Evolutionary conservation across 495 filamentous ascomycete genomes (phyloP).

Genomic region (Cetradonia linearis): DNA sequence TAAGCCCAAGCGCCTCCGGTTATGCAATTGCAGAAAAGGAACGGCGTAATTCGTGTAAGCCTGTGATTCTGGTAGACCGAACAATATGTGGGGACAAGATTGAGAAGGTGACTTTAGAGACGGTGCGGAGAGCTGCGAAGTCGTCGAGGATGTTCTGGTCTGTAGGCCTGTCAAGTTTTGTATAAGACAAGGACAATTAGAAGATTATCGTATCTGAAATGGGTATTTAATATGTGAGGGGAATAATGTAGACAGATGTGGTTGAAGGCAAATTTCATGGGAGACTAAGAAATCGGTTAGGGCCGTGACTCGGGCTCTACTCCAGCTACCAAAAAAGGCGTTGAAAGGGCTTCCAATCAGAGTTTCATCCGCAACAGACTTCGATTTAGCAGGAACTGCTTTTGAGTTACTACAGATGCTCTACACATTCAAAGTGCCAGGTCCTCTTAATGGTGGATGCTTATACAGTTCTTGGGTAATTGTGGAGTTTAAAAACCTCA

Average conservation of each 20-base stretch:
- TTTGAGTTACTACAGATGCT: not conserved
- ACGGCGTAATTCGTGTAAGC: constrained; percentile 9
- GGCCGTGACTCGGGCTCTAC: constrained; percentile 30
- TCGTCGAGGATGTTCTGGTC: not conserved
- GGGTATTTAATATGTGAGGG: not conserved
- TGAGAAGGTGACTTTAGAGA: not conserved
- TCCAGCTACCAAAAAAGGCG: constrained; percentile 3
- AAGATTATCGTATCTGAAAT: constrained; percentile 8
- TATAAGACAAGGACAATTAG: not conserved
- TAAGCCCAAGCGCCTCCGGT: constrained; percentile 10
- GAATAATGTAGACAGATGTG: not conserved
- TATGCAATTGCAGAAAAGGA: constrained; percentile 10
- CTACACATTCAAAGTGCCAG: not conserved
- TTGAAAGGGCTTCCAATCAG: constrained; percentile 2
- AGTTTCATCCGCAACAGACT: not conserved
- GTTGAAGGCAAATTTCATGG: constrained; percentile 5
- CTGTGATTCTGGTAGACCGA: not conserved
- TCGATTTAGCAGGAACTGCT: not conserved
- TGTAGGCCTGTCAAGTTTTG: not conserved
- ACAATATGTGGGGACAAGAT: constrained; percentile 2
- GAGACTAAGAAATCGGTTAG: constrained; percentile 37
- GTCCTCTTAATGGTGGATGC: not conserved
- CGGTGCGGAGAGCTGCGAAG: not conserved
- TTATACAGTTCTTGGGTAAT: too few species aligned
- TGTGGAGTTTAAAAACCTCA: too few species aligned